A percentile compares a stretch with the other conserved stretches of the same genome.
These are phyloP conservation scores for Russula sp. DNA, from an alignment of 768 basidiomycete genomes.

Conservation along the genomic window DNA sequence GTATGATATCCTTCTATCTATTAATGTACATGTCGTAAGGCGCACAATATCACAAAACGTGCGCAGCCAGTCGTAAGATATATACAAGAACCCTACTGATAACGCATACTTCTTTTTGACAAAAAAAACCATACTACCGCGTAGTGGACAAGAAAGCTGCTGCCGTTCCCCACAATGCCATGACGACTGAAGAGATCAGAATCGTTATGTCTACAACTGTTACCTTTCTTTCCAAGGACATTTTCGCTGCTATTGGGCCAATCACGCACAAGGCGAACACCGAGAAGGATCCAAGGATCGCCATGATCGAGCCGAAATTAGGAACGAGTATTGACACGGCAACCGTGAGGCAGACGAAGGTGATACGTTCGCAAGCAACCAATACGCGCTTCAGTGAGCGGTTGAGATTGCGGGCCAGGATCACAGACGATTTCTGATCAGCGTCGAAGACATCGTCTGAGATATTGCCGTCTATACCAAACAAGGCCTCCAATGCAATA, in stretches of 20 bases:
- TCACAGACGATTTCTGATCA: constrained; percentile 16
- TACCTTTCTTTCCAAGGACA: constrained; percentile 48
- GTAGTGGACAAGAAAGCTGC: constrained; percentile 48
- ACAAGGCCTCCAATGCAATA: constrained; percentile 70
- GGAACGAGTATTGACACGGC: constrained; percentile 69
- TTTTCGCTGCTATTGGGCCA: constrained; percentile 65
- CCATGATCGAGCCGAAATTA: constrained; percentile 79
- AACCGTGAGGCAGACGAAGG: constrained; percentile 55
- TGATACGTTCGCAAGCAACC: constrained; percentile 49
- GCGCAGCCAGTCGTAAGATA: neutral
- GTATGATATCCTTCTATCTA: neutral
- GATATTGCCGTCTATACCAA: constrained; percentile 51
- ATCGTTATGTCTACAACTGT: constrained; percentile 48
- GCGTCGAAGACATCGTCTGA: constrained; percentile 23
- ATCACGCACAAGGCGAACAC: constrained; percentile 56
- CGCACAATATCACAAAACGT: neutral
- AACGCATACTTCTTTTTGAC: neutral
- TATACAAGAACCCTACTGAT: neutral
- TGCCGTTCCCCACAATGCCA: constrained; percentile 75
- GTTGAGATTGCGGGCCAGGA: constrained; percentile 30
- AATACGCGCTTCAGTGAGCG: constrained; percentile 36
- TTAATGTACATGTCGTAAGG: neutral
- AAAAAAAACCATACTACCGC: neutral
- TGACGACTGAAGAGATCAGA: constrained; percentile 46
- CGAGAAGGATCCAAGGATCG: constrained; percentile 86